Evolutionary conservation across 2,329 filamentous ascomycete species (phyloP).

Genomic region (Didymella pomorum): DNA sequence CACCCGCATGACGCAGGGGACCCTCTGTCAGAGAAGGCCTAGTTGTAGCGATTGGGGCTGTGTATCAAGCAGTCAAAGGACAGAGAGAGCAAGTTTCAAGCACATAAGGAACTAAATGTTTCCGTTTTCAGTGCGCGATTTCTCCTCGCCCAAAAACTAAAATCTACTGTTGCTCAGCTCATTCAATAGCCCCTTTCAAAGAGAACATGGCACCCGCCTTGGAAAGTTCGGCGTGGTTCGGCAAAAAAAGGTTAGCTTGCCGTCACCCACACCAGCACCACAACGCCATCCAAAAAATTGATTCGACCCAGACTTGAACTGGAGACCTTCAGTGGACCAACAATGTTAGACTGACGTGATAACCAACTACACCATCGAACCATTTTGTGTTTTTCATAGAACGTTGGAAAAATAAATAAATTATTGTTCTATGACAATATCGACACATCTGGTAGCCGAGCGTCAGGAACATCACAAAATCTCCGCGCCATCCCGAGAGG

Average conservation of each 20-base stretch:
- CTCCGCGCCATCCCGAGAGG: too few relatives aligned
- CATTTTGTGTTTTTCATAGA: not conserved
- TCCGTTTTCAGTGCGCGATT: too few relatives aligned
- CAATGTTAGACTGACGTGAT: constrained; percentile 57
- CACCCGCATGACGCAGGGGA: not conserved
- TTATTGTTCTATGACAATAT: too few relatives aligned
- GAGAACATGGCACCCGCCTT: too few relatives aligned
- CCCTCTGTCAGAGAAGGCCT: not conserved
- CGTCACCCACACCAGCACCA: not conserved
- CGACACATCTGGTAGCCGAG: too few relatives aligned
- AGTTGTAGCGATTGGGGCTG: too few relatives aligned
- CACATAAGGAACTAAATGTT: too few relatives aligned
- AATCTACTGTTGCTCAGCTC: too few relatives aligned
- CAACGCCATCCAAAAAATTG: constrained; percentile 19
- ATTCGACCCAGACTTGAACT: constrained; percentile 34
- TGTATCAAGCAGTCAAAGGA: not conserved
- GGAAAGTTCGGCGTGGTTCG: not conserved
- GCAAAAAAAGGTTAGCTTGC: not conserved
- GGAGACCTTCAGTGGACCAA: constrained; percentile 25
- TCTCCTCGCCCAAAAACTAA: too few relatives aligned
- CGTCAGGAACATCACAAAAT: too few relatives aligned
- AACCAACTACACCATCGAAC: constrained; percentile 55
- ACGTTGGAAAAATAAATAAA: not conserved
- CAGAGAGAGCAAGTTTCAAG: not conserved
- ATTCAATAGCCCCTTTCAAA: too few relatives aligned